phyloP scores from a whole-genome alignment of 2,329 filamentous ascomycete species.

The Epichloe brachyelytri region DNA sequence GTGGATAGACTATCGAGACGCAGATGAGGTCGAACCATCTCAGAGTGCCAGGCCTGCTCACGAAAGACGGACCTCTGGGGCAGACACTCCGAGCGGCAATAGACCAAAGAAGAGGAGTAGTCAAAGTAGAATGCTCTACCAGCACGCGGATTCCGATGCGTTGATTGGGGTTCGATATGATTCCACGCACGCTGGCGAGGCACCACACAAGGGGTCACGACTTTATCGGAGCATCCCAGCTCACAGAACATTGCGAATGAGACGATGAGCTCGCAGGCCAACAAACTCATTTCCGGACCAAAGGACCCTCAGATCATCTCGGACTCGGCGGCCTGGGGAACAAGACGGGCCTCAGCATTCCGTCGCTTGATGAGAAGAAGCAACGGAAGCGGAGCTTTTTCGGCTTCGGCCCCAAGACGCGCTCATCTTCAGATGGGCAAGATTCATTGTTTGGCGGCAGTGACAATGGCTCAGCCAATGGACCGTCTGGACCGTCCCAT shows the following conservation, averaged over 20 bases:
- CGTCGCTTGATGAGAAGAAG: conserved; percentile 60
- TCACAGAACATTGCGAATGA: conserved; percentile 20
- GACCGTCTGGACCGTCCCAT: conserved; percentile 17
- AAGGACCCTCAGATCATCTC: conserved; percentile 77
- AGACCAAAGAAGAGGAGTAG: conserved; percentile 21
- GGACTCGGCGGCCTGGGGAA: conserved; percentile 75
- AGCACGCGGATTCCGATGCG: conserved; percentile 28
- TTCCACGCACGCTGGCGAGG: conserved; percentile 37
- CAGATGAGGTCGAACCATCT: conserved; percentile 31
- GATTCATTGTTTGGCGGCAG: conserved; percentile 41
- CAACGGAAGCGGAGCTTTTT: conserved; percentile 68
- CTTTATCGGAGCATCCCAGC: conserved; percentile 20
- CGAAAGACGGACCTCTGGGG: conserved; percentile 26
- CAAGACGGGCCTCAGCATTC: conserved; percentile 41
- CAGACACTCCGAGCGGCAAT: conserved; percentile 11
- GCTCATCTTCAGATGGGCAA: conserved; percentile 44
- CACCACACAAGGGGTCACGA: conserved; percentile 30
- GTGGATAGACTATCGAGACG: conserved; percentile 68
- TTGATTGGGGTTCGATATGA: conserved; percentile 48
- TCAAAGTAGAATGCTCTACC: conserved; percentile 21
- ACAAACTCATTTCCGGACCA: conserved; percentile 61
- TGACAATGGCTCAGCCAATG: conserved; percentile 29
- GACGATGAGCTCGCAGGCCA: conserved; percentile 26
- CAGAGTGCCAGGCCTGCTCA: conserved; percentile 19
- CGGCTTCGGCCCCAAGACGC: conserved; percentile 50